Evolutionary conservation across 1,284 basidiomycete species (phyloP).

Genomic region (Papiliotrema flavescens): DNA sequence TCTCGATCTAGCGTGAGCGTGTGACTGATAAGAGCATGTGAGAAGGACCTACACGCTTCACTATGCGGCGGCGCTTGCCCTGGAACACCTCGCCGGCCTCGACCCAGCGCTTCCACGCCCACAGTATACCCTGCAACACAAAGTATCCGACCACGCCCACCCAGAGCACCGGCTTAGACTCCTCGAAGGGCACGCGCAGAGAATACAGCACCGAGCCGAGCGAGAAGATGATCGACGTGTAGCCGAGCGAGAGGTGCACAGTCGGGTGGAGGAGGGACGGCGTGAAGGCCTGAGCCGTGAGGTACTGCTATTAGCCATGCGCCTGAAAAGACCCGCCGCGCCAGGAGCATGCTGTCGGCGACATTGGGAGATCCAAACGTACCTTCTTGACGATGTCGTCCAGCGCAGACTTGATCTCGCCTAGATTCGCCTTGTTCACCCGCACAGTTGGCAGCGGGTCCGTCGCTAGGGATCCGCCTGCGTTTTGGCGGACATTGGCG

Average conservation of each 20-base stretch:
- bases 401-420: slow-evolving; percentile 82
- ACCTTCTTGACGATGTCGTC: slow-evolving; percentile 88
- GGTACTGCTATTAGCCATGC: slow-evolving; percentile 59
- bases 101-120: slow-evolving; percentile 46
- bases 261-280: slow-evolving; percentile 81
- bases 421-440: slow-evolving; percentile 74
- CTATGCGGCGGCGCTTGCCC: slow-evolving; percentile 45
- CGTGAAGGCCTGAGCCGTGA: slow-evolving; percentile 74
- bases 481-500: not conserved
- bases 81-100: slow-evolving; percentile 45
- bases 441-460: slow-evolving; percentile 55
- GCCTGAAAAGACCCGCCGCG: not conserved
- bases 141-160: slow-evolving; percentile 60
- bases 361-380: slow-evolving; percentile 41
- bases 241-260: slow-evolving; percentile 75
- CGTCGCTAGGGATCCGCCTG: slow-evolving; percentile 16
- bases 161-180: slow-evolving; percentile 73
- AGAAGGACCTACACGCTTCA: slow-evolving; percentile 42
- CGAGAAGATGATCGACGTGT: slow-evolving; percentile 74
- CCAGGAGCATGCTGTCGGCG: not conserved
- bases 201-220: slow-evolving; percentile 76
- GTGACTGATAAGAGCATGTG: not conserved
- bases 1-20: slow-evolving; percentile 37
- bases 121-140: slow-evolving; percentile 33
- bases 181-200: slow-evolving; percentile 78